These are phyloP conservation scores for Paradendryphiella salina DNA, from an alignment of 2,329 filamentous ascomycete species.

Conservation along the genomic window DNA sequence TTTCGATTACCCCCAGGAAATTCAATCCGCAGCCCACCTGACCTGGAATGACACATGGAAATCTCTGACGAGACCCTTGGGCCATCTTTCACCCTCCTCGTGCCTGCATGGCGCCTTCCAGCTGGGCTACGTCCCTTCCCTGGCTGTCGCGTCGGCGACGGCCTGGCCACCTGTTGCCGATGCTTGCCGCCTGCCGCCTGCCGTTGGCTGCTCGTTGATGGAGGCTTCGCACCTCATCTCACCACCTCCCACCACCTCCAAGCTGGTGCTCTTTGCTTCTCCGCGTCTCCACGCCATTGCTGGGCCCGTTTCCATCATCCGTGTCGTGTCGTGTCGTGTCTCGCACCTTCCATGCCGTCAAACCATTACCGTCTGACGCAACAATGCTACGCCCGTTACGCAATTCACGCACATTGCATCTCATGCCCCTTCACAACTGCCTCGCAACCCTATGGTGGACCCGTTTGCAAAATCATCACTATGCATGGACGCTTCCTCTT, in stretches of 20 bases:
- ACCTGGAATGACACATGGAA: constrained; percentile 37
- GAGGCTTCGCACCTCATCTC: constrained; percentile 17
- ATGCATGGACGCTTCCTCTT: constrained; percentile 15
- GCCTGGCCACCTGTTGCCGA: constrained; percentile 14
- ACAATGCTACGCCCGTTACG: neutral
- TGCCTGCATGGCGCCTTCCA: constrained; percentile 24
- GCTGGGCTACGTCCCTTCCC: constrained; percentile 19
- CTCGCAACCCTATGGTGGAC: constrained; percentile 18
- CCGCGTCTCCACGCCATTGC: constrained; percentile 15
- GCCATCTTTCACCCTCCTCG: constrained; percentile 30
- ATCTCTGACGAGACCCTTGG: constrained; percentile 28
- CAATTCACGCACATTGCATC: constrained; percentile 1
- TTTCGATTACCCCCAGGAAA: constrained; percentile 25
- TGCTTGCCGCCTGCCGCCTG: constrained; percentile 21
- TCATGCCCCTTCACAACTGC: neutral
- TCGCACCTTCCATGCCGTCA: constrained; percentile 32
- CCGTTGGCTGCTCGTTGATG: constrained; percentile 14
- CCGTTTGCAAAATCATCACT: constrained; percentile 26
- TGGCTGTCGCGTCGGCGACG: constrained; percentile 16
- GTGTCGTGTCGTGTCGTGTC: constrained; percentile 13
- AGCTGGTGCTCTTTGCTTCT: constrained; percentile 8
- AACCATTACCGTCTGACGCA: neutral
- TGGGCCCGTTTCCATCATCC: constrained; percentile 21
- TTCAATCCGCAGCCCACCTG: constrained; percentile 16
- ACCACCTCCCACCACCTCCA: constrained; percentile 22